Percentiles rank a stretch among this genome's conserved stretches.
Evolutionary conservation across 163 green algal species (phyloP).

Genomic region (Scenedesmus sp.): DNA sequence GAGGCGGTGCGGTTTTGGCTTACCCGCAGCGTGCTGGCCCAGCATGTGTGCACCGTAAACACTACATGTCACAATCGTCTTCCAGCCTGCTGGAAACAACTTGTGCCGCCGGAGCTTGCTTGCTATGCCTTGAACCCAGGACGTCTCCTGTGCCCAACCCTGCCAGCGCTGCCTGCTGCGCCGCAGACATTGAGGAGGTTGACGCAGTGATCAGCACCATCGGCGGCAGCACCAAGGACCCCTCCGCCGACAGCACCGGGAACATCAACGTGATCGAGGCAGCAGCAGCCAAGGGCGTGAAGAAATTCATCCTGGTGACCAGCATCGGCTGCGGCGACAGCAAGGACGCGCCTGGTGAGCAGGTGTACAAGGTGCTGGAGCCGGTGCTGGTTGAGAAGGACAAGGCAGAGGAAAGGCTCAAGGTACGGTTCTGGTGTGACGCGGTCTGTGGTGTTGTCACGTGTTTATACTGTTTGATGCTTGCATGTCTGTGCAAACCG

Average conservation of each 20-base stretch:
- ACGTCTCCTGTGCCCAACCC: too few species aligned
- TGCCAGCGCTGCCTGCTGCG: neutral
- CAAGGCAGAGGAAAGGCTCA: slow-evolving; percentile 94
- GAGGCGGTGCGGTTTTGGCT: too few species aligned
- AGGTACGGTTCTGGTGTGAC: slow-evolving; percentile 62
- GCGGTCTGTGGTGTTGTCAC: neutral
- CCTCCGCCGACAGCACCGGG: slow-evolving; percentile 80
- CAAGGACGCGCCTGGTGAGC: slow-evolving; percentile 82
- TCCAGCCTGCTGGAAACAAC: too few species aligned
- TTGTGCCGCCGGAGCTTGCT: too few species aligned
- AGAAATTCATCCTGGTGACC: slow-evolving; percentile 98
- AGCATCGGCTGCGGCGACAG: slow-evolving; percentile 93
- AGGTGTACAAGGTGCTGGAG: slow-evolving; percentile 63
- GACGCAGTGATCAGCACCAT: slow-evolving; percentile 96
- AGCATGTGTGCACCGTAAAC: too few species aligned
- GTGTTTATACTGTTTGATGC: too few species aligned
- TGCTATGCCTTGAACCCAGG: too few species aligned
- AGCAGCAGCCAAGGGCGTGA: slow-evolving; percentile 87
- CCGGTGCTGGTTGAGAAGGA: slow-evolving; percentile 79
- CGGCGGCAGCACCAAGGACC: slow-evolving; percentile 87
- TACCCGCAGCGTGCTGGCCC: too few species aligned
- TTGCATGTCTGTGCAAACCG: too few species aligned
- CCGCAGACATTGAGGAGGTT: slow-evolving; percentile 88
- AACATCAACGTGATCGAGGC: slow-evolving; percentile 96
- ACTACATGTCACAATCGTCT: too few species aligned